A percentile compares a stretch with the other conserved stretches of the same genome.
These are phyloP conservation scores for Nothophaeocryptopus gaeumannii DNA, from an alignment of 2,329 filamentous ascomycete species.

Conservation along the genomic window DNA sequence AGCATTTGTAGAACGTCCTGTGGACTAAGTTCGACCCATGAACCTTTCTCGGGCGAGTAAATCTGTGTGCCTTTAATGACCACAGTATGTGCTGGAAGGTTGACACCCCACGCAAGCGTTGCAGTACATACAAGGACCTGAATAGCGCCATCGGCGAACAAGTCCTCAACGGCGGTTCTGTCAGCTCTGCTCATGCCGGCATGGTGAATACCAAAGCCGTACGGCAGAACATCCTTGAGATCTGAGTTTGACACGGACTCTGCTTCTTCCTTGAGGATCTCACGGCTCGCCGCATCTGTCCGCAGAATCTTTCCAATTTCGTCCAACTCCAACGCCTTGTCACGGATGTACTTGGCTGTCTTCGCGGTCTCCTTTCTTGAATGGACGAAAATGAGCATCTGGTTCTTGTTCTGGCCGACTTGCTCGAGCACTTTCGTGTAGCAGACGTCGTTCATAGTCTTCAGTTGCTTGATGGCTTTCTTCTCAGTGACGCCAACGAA, in stretches of 20 bases:
- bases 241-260: constrained; percentile 79
- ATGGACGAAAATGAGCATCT: constrained; percentile 99
- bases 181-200: constrained; percentile 96
- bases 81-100: constrained; percentile 93
- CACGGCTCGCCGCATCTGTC: constrained; percentile 85
- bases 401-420: constrained; percentile 86
- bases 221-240: constrained; percentile 89
- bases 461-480: constrained; percentile 97
- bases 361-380: constrained; percentile 98
- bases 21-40: constrained; percentile 95
- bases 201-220: constrained; percentile 97
- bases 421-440: constrained; percentile 98
- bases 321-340: constrained; percentile 95
- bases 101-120: constrained; percentile 98
- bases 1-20: constrained; percentile 99
- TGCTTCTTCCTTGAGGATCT: constrained; percentile 81
- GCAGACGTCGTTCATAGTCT: constrained; percentile 98
- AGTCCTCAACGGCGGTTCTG: constrained; percentile 88
- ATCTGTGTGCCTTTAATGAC: constrained; percentile 99
- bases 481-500: constrained; percentile 97
- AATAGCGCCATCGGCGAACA: constrained; percentile 86
- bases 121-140: constrained; percentile 96
- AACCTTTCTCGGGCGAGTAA: constrained; percentile 97
- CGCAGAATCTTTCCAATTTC: constrained; percentile 94
- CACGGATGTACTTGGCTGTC: constrained; percentile 90